A percentile compares a stretch with the other conserved stretches of the same genome.
Evolutionary conservation across 2,329 filamentous ascomycete species (phyloP).

Genomic region (Curvularia spicifera): DNA sequence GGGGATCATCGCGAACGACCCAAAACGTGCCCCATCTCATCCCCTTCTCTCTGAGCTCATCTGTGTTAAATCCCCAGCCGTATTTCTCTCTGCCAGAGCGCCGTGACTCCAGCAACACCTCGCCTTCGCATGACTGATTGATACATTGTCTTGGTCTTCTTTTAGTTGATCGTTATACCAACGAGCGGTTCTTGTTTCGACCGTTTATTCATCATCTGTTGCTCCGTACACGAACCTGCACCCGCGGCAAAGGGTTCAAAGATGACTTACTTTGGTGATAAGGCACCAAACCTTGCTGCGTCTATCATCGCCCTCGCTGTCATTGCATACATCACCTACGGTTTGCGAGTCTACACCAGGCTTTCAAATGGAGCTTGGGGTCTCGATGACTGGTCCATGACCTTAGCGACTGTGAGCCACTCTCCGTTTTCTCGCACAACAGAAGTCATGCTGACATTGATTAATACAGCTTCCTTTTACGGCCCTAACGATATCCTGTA

Average conservation of each 20-base stretch:
- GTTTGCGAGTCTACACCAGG: constrained; percentile 16
- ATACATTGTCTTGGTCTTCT: background rate
- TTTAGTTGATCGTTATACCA: background rate
- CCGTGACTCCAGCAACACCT: constrained; percentile 1
- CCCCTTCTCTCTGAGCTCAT: constrained; percentile 5
- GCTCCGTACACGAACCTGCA: constrained; percentile 1
- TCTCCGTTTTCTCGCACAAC: too few species aligned
- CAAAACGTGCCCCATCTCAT: constrained; percentile 8
- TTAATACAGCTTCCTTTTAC: constrained; percentile 10
- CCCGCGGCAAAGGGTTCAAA: background rate
- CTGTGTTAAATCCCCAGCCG: constrained; percentile 2
- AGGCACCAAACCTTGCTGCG: constrained; percentile 12
- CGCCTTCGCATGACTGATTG: background rate
- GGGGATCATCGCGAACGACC: constrained; percentile 8
- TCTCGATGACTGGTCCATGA: constrained; percentile 17
- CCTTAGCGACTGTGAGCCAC: constrained; percentile 9
- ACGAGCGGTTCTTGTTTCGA: background rate
- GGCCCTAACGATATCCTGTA: constrained; percentile 14
- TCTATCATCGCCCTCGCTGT: constrained; percentile 11
- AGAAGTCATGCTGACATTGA: background rate
- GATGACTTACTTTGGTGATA: constrained; percentile 16
- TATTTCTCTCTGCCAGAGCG: background rate
- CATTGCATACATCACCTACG: constrained; percentile 10
- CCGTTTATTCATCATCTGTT: background rate
- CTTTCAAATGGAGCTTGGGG: constrained; percentile 16